Percentiles rank a stretch among this genome's conserved stretches.
These are phyloP conservation scores for Cladosporium phlei DNA, from an alignment of 2,329 filamentous ascomycete species.

Conservation along the genomic window DNA sequence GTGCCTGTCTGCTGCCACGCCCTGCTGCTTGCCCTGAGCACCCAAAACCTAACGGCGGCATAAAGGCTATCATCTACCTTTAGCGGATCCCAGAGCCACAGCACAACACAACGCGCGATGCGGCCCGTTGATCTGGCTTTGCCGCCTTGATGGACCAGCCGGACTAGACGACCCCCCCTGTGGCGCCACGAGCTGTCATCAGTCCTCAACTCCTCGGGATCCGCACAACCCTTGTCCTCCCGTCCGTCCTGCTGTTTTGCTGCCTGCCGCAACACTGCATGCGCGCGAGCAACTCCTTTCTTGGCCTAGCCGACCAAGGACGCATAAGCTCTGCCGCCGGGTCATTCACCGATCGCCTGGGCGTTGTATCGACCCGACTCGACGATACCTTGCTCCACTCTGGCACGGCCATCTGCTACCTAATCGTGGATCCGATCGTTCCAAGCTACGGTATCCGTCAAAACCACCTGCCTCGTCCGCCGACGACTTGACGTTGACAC, in stretches of 20 bases:
- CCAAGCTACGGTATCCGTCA: too few relatives aligned
- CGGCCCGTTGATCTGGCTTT: slow-evolving; percentile 14
- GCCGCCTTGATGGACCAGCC: slow-evolving; percentile 8
- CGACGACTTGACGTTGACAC: too few relatives aligned
- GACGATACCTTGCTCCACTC: slow-evolving; percentile 8
- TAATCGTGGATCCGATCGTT: slow-evolving; percentile 3
- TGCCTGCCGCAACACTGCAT: slow-evolving; percentile 13
- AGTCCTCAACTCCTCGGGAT: slow-evolving; percentile 7
- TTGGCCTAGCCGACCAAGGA: slow-evolving; percentile 8
- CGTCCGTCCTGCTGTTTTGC: slow-evolving; percentile 9
- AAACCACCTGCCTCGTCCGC: too few relatives aligned
- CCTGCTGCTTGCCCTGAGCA: too few relatives aligned
- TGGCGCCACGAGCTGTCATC: slow-evolving; percentile 14
- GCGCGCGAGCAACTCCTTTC: slow-evolving; percentile 10
- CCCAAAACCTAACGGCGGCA: too few relatives aligned
- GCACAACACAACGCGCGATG: slow-evolving; percentile 11
- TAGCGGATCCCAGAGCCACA: too few relatives aligned
- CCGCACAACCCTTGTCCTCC: slow-evolving; percentile 14
- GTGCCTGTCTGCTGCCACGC: too few relatives aligned
- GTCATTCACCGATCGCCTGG: slow-evolving; percentile 12
- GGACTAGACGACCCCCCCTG: slow-evolving; percentile 10
- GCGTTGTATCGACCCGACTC: slow-evolving; percentile 4
- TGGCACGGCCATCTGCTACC: neutral
- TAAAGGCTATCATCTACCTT: too few relatives aligned
- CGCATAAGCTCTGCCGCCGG: slow-evolving; percentile 12